phyloP scores from a whole-genome alignment of 495 filamentous ascomycete species.

The Aspergillus diversus region DNA sequence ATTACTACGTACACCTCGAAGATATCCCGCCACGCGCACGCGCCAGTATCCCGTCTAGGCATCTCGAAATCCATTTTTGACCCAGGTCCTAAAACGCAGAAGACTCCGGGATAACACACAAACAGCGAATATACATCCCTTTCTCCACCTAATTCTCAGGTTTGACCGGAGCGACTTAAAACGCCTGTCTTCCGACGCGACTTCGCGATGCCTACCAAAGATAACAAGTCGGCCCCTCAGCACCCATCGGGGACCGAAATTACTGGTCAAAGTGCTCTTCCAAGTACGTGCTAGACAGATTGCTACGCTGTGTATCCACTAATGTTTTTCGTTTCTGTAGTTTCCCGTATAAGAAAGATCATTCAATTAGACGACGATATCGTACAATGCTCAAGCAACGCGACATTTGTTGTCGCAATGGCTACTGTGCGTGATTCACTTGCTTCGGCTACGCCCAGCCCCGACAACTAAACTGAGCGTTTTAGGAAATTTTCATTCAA shows the following conservation, averaged over 20 bases:
- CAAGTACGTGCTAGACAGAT: conserved; percentile 63
- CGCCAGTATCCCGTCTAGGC: conserved; percentile 15
- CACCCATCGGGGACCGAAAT: conserved; percentile 68
- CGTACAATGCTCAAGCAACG: conserved; percentile 81
- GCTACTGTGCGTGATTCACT: conserved; percentile 66
- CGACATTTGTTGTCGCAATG: conserved; percentile 90
- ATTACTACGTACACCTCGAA: not conserved
- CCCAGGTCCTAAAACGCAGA: not conserved
- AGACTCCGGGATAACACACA: not conserved
- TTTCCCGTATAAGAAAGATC: conserved; percentile 92
- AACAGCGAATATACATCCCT: not conserved
- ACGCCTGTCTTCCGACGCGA: conserved; percentile 5
- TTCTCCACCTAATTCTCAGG: conserved; percentile 1
- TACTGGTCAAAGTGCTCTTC: conserved; percentile 82
- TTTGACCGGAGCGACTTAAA: not conserved
- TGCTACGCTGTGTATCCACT: not conserved
- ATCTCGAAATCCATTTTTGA: not conserved
- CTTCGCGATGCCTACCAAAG: conserved; percentile 82
- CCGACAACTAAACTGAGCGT: not conserved
- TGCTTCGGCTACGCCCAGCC: not conserved
- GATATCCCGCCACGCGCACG: conserved; percentile 21
- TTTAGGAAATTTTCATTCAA: conserved; percentile 93
- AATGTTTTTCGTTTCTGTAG: conserved; percentile 48
- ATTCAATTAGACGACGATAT: conserved; percentile 87
- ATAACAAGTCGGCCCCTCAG: conserved; percentile 61